Evolutionary conservation across 345 rosid species (phyloP), one percentile per base, ranked within the genome.

Genomic region (Lepidium africanum): DNA sequence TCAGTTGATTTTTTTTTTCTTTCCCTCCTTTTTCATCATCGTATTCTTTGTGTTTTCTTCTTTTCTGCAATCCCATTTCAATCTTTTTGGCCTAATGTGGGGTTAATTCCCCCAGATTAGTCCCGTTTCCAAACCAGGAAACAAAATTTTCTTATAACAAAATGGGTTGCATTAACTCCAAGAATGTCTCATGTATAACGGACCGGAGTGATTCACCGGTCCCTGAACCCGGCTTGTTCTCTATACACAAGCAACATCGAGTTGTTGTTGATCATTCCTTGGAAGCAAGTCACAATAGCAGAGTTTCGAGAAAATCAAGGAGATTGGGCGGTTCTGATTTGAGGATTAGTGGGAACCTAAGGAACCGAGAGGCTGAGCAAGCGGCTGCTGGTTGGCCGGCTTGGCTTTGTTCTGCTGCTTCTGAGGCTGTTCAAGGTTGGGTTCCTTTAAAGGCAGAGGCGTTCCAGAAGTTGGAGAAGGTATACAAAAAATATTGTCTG

Each of bases 121-220:
- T 78, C 82, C 82, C 80, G 81, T 81, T 83, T 68, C 82, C 81
- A 58, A 70, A 77, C 76, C 80, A 74, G 87, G 87, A 16, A 74
- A 59, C 72, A 51, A 16, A 6, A 0, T 10, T 51, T 27, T 73
- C 19, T 56, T 6, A 1, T 49, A 39, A 15, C 38, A 69, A 80
- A 30, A 89, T 89, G 96, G 92, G 96, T 72, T 89, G 96, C 85
- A 77, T 83, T 15, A 67, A 37, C 83, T 89, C 96, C 74, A 89
- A 89, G 64, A 64, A 73, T 48, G 78, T 59, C 4, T 40, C 61
- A 12, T 60, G 78, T 11, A 17, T 63, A 45, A 79, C 66, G 59
- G 78, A 75, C 74, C 65, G 32, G 39, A 19, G 23, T 59, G 61
- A 50, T n/a, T 78, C 76, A 69, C 76, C 89, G 76, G 81, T 42